Evolutionary conservation across 1,284 basidiomycete species (phyloP).

Genomic region (Albatrellus sp.): DNA sequence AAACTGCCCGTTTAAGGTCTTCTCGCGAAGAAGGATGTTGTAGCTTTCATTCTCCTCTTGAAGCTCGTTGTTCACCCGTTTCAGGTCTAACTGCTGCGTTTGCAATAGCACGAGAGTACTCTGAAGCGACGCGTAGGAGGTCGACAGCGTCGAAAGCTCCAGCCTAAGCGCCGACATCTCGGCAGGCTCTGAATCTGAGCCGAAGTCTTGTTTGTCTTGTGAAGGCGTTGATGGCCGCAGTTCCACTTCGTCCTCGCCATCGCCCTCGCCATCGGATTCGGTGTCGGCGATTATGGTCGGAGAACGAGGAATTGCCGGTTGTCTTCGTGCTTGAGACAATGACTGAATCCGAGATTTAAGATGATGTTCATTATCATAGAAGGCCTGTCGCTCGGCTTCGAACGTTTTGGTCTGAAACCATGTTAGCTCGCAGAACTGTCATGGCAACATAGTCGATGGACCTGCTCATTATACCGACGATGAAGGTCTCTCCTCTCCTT

Average conservation of each 20-base stretch:
- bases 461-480: conserved; percentile 75
- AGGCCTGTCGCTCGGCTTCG: conserved; percentile 74
- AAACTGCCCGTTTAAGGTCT: conserved; percentile 78
- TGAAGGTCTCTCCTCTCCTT: conserved; percentile 70
- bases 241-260: conserved; percentile 27
- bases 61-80: conserved; percentile 68
- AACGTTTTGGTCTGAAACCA: conserved; percentile 54
- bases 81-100: conserved; percentile 63
- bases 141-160: conserved; percentile 71
- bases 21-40: conserved; percentile 82
- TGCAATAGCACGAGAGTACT: conserved; percentile 66
- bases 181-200: conserved; percentile 61
- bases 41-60: conserved; percentile 94
- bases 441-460: conserved; percentile 16
- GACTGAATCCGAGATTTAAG: conserved; percentile 79
- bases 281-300: conserved; percentile 19
- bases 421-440: not conserved
- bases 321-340: conserved; percentile 52
- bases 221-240: conserved; percentile 14
- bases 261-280: conserved; percentile 27
- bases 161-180: conserved; percentile 73
- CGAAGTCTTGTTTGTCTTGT: conserved; percentile 39
- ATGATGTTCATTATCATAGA: conserved; percentile 81
- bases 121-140: conserved; percentile 67
- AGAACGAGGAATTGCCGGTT: conserved; percentile 18